Conservation (phyloP, 2,329 filamentous ascomycete species). For the Nemania serpens region DNA sequence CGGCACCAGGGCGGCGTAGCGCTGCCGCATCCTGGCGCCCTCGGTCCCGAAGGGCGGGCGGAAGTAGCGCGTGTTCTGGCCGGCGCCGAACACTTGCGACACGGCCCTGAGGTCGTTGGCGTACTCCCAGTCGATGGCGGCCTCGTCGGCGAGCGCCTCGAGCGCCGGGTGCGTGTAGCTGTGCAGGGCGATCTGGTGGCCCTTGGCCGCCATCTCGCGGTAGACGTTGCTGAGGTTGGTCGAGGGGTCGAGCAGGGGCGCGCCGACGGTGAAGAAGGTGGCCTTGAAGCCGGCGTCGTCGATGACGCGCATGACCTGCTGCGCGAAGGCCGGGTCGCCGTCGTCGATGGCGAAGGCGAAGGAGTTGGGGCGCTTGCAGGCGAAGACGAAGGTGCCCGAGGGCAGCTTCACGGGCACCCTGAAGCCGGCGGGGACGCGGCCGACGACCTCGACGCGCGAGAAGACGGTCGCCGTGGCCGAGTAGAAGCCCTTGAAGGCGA, state of each 20-base stretch:
- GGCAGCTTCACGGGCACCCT: constrained; percentile 63
- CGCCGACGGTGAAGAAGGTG: constrained; percentile 73
- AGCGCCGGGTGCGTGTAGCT: constrained; percentile 72
- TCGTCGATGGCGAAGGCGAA: constrained; percentile 77
- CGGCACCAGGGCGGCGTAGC: constrained; percentile 58
- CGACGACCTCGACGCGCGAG: constrained; percentile 64
- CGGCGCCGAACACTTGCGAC: constrained; percentile 43
- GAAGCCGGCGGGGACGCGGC: constrained; percentile 55
- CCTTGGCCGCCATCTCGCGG: constrained; percentile 62
- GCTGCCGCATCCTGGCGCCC: constrained; percentile 68
- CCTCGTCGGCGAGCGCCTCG: constrained; percentile 58
- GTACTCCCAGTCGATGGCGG: constrained; percentile 66
- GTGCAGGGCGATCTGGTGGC: constrained; percentile 72
- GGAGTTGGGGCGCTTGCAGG: constrained; percentile 69
- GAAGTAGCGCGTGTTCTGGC: constrained; percentile 57
- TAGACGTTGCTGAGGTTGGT: constrained; percentile 69
- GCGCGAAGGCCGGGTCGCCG: constrained; percentile 62
- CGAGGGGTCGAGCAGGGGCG: constrained; percentile 59
- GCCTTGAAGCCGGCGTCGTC: constrained; percentile 65
- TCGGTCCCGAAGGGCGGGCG: constrained; percentile 71
- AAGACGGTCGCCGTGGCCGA: constrained; percentile 55
- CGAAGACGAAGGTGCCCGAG: constrained; percentile 63
- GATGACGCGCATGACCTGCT: constrained; percentile 65
- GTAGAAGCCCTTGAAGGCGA: constrained; percentile 70
- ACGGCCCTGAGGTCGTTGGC: constrained; percentile 59